These are phyloP conservation scores for Xylariomycetidae sp. DNA, from an alignment of 2,329 filamentous ascomycete species.

Conservation along the genomic window DNA sequence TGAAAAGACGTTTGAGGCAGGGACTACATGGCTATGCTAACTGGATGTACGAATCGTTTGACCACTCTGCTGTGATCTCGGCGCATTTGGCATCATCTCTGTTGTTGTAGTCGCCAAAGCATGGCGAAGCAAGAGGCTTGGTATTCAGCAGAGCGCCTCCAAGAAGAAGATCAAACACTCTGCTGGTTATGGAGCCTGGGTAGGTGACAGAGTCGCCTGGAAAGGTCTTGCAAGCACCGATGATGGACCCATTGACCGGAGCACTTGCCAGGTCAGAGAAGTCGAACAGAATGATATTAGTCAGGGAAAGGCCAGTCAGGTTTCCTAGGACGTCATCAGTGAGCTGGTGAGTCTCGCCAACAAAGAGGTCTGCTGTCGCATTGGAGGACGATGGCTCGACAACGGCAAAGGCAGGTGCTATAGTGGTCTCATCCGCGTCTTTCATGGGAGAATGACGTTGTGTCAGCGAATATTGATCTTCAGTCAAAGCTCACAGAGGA, in stretches of 20 bases:
- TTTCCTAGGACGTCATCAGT: conserved; percentile 21
- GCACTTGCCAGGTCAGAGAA: conserved; percentile 18
- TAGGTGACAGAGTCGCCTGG: conserved; percentile 19
- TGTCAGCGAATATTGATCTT: conserved; percentile 11
- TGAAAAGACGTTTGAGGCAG: background rate
- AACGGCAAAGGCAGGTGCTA: conserved; percentile 19
- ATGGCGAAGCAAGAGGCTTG: conserved; percentile 21
- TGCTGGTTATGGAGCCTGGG: conserved; percentile 16
- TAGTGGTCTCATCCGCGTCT: conserved; percentile 19
- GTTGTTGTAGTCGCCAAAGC: conserved; percentile 21
- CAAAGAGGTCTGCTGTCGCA: conserved; percentile 21
- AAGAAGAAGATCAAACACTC: conserved; percentile 21
- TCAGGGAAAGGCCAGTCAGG: conserved; percentile 19
- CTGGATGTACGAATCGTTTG: conserved; percentile 22
- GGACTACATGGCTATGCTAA: conserved; percentile 7
- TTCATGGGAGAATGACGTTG: conserved; percentile 6
- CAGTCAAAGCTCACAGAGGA: background rate
- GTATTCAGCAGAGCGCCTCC: conserved; percentile 22
- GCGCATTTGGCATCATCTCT: conserved; percentile 18
- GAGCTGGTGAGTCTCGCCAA: conserved; percentile 20
- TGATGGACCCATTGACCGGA: conserved; percentile 11
- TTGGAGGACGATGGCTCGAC: conserved; percentile 20
- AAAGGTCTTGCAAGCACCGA: conserved; percentile 22
- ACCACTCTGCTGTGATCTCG: conserved; percentile 21
- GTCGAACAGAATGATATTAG: conserved; percentile 17